phyloP scores from a whole-genome alignment of 768 basidiomycete species.

The Serendipita sp. region DNA sequence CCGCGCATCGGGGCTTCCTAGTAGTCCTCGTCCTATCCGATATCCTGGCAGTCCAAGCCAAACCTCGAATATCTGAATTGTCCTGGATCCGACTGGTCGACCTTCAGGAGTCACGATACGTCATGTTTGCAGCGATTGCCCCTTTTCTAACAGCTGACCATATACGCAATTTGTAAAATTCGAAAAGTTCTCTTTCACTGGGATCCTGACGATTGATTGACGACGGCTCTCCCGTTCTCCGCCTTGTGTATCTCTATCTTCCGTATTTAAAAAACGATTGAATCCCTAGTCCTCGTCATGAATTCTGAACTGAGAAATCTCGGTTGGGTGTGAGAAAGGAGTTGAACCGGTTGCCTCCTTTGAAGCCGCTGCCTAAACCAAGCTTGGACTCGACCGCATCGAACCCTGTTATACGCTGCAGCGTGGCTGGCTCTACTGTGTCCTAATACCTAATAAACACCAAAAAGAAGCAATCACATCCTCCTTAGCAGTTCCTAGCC shows the following conservation, averaged over 20 bases:
- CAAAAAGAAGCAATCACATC: background rate
- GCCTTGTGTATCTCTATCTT: too few species aligned
- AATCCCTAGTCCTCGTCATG: background rate
- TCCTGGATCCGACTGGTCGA: background rate
- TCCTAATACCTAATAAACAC: slow-evolving; percentile 4
- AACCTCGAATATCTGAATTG: background rate
- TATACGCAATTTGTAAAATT: too few species aligned
- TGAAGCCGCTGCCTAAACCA: background rate
- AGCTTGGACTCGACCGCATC: slow-evolving; percentile 2
- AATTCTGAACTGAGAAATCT: background rate
- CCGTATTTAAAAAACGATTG: background rate
- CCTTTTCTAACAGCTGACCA: background rate
- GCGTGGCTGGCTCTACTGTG: slow-evolving; percentile 4
- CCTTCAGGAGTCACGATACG: background rate
- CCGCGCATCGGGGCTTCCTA: slow-evolving; percentile 20
- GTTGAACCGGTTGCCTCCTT: background rate
- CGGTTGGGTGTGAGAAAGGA: background rate
- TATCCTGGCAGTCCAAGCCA: background rate
- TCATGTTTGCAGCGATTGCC: background rate
- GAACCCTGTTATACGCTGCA: background rate
- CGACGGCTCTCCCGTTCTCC: too few species aligned
- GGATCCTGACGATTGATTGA: too few species aligned
- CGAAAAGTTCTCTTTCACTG: too few species aligned
- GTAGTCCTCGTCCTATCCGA: slow-evolving; percentile 6
- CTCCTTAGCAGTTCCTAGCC: background rate